Conservation (phyloP, 192 early-diverging fungal genomes). For the Coemansia furcata region DNA sequence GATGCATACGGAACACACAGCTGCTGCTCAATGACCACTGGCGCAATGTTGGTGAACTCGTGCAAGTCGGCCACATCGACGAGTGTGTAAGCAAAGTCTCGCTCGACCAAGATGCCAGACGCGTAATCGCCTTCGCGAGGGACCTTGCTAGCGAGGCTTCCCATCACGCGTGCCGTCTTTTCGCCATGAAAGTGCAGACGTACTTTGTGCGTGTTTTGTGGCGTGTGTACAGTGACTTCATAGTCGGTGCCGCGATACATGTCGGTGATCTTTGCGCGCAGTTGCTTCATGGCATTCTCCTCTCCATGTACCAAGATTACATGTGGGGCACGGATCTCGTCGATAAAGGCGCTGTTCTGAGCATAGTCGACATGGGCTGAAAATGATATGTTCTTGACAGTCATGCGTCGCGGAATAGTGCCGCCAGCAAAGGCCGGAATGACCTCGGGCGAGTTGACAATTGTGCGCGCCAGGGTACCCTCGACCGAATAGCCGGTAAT, state of each 20-base stretch:
- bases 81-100: slow-evolving; percentile 88
- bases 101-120: slow-evolving; percentile 79
- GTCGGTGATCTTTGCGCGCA: slow-evolving; percentile 82
- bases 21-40: slow-evolving; percentile 75
- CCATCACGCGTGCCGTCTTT: slow-evolving; percentile 85
- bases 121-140: slow-evolving; percentile 68
- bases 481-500: slow-evolving; percentile 98
- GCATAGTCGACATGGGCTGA: slow-evolving; percentile 97
- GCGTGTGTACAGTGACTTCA: slow-evolving; percentile 81
- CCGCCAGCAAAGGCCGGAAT: slow-evolving; percentile 78
- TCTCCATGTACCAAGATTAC: slow-evolving; percentile 97
- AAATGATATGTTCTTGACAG: slow-evolving; percentile 94
- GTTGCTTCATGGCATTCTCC: slow-evolving; percentile 86
- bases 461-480: slow-evolving; percentile 83
- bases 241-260: slow-evolving; percentile 78
- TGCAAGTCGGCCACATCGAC: slow-evolving; percentile 77
- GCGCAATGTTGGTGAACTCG: slow-evolving; percentile 77
- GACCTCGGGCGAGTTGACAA: slow-evolving; percentile 84
- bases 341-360: slow-evolving; percentile 95
- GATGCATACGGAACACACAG: slow-evolving; percentile 74
- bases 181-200: slow-evolving; percentile 92
- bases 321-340: slow-evolving; percentile 88
- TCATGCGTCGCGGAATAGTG: slow-evolving; percentile 75
- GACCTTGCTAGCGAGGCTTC: slow-evolving; percentile 72
- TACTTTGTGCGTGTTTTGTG: slow-evolving; percentile 85